phyloP scores from a whole-genome alignment of 176 grass and related monocot species.

The Aegilops sharonensis region DNA sequence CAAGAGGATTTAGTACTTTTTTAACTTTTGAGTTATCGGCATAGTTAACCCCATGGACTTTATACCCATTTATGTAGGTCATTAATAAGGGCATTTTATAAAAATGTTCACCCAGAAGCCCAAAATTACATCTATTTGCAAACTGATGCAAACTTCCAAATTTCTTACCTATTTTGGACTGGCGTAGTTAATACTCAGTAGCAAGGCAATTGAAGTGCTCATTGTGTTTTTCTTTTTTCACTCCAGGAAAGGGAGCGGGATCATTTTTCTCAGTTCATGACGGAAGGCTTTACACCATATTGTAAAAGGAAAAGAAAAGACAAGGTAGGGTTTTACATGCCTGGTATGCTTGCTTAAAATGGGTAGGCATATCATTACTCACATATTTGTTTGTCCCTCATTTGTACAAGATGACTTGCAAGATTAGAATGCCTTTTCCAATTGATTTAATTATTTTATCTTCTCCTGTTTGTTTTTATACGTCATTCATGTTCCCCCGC shows the following conservation, averaged over 20 bases:
- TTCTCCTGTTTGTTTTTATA: background rate
- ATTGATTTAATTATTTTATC: background rate
- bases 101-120: background rate
- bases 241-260: conserved; percentile 89
- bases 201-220: background rate
- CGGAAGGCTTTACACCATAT: conserved; percentile 89
- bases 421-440: background rate
- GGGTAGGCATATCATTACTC: background rate
- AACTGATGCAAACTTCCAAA: background rate
- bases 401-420: conserved; percentile 1
- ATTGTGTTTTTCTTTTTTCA: conserved; percentile 4
- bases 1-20: background rate
- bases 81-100: conserved; percentile 12
- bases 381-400: conserved; percentile 17
- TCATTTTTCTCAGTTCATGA: conserved; percentile 98
- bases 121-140: background rate
- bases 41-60: background rate
- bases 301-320: conserved; percentile 99
- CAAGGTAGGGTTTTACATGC: conserved; percentile 67
- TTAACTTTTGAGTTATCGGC: background rate
- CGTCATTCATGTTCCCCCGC: background rate
- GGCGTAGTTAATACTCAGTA: conserved; percentile 5
- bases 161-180: background rate
- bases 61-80: background rate
- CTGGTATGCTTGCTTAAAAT: background rate